Evolutionary conservation across 352 stramenopile genomes (phyloP), one percentile per base, ranked within the genome.

Genomic region (Pythium utonaiense): DNA sequence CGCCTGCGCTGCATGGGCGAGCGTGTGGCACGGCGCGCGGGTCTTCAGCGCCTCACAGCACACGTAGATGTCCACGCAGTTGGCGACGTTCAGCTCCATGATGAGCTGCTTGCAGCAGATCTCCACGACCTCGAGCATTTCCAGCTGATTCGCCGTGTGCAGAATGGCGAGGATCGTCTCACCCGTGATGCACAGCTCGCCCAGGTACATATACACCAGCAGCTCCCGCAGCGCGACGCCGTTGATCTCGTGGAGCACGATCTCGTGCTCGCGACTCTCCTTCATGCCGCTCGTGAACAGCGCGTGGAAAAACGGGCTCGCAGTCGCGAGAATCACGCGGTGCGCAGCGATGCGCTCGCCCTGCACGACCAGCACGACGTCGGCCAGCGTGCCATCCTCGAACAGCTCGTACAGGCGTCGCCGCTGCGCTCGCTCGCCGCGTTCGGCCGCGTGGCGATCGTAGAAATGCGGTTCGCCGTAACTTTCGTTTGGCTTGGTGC

Each of bases 271-370:
- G 17, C 27, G 57, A 7, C 70, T 80, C 56, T 92, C 82, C 30
- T 78, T 77, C 82, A 92, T 88, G 34, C 82, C 82, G 69, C 67
- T 80, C 1, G 80, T 92, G 62, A 92, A 92, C 6, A 92, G 67
- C 41, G 82, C 82, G 52, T 77, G 69, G 60, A 92, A 92, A 54
- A 88, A 92, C 13, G 79, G 78, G 56, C 80, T 89, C 21, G 75
- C 74, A 2, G 69, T 68, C 36, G 80, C 80, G 7, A 92, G 64
- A 30, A 92, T 63, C 24, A 92, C 67, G 40, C 82, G 78, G 53
- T 92, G 82, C 4, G 77, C 82, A 10, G 70, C 67, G 25, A 90
- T 67, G 24, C 69, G 42, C 30, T 81, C 65, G 25, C 62, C 58
- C 33, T 82, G 69, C 38, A 91, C 69, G 22, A 89, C 57, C 13